A percentile compares a stretch with the other conserved stretches of the same genome.
Conservation (phyloP, 495 filamentous ascomycete genomes). For the Cairneyella variabilis region DNA sequence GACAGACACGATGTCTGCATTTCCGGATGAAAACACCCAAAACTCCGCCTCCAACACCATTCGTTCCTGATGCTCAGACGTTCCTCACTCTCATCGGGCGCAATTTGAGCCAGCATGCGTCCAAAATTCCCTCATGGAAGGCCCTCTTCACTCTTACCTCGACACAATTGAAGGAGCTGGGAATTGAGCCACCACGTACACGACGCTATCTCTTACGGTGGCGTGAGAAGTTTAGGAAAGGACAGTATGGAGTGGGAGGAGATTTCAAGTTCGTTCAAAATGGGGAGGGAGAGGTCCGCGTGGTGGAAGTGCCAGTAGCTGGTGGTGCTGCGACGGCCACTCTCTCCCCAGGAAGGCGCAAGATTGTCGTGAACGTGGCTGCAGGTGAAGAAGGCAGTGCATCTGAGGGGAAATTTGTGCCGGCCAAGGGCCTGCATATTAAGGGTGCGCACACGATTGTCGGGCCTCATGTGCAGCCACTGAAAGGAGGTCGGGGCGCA, state of each 20-base stretch:
- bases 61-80: slow-evolving; percentile 80
- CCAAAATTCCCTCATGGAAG: slow-evolving; percentile 86
- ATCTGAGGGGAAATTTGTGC: slow-evolving; percentile 42
- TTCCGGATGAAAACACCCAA: slow-evolving; percentile 32
- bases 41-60: slow-evolving; percentile 71
- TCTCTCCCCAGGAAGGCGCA: slow-evolving; percentile 48
- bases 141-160: slow-evolving; percentile 78
- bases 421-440: slow-evolving; percentile 62
- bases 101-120: slow-evolving; percentile 68
- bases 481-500: slow-evolving; percentile 63
- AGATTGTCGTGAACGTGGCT: slow-evolving; percentile 71
- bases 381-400: slow-evolving; percentile 43
- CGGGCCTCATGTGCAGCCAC: slow-evolving; percentile 62
- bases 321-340: slow-evolving; percentile 39
- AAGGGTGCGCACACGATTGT: slow-evolving; percentile 58
- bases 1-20: slow-evolving; percentile 20
- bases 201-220: slow-evolving; percentile 82
- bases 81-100: slow-evolving; percentile 94
- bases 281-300: slow-evolving; percentile 63
- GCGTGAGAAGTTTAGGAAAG: slow-evolving; percentile 76
- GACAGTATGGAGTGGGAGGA: slow-evolving; percentile 72
- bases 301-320: slow-evolving; percentile 55
- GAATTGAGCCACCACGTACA: slow-evolving; percentile 78
- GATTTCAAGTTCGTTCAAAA: slow-evolving; percentile 69
- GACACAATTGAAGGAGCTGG: slow-evolving; percentile 71